A percentile compares a stretch with the other conserved stretches of the same genome.
These are phyloP conservation scores for Pseudogymnoascus pannorum DNA, from an alignment of 2,329 filamentous ascomycete genomes.

Conservation along the genomic window DNA sequence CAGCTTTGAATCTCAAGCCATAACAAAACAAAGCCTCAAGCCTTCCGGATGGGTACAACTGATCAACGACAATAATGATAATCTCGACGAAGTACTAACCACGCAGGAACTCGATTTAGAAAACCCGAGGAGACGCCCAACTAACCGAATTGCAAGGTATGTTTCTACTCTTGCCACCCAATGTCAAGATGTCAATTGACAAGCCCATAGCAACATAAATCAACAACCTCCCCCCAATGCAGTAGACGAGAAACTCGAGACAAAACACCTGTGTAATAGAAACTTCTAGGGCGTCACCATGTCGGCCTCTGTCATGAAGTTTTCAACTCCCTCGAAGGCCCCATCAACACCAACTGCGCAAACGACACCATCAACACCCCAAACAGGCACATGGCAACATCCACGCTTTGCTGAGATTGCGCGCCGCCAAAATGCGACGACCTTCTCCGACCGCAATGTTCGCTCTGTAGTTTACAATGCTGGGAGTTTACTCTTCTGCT, in stretches of 20 bases:
- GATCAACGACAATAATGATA: conserved; percentile 7
- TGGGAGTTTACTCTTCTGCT: conserved; percentile 43
- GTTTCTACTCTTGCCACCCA: neutral
- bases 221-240: neutral
- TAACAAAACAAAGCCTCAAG: conserved; percentile 8
- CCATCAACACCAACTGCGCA: conserved; percentile 28
- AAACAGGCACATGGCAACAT: conserved; percentile 78
- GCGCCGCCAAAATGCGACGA: conserved; percentile 67
- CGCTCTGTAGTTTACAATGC: conserved; percentile 63
- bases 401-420: conserved; percentile 84
- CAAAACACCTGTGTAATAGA: neutral
- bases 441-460: conserved; percentile 72
- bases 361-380: conserved; percentile 22
- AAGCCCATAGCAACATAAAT: neutral
- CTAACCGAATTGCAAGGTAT: conserved; percentile 2
- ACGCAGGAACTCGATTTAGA: neutral
- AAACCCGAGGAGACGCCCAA: neutral
- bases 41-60: neutral
- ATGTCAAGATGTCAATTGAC: neutral
- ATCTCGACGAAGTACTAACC: conserved; percentile 5
- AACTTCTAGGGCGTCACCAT: neutral
- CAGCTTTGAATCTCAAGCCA: conserved; percentile 7
- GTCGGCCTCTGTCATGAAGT: neutral
- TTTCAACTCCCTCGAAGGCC: conserved; percentile 15
- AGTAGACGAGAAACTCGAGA: neutral